phyloP scores from a whole-genome alignment of 805 yeast genomes.

The Teunomyces kruisii region DNA sequence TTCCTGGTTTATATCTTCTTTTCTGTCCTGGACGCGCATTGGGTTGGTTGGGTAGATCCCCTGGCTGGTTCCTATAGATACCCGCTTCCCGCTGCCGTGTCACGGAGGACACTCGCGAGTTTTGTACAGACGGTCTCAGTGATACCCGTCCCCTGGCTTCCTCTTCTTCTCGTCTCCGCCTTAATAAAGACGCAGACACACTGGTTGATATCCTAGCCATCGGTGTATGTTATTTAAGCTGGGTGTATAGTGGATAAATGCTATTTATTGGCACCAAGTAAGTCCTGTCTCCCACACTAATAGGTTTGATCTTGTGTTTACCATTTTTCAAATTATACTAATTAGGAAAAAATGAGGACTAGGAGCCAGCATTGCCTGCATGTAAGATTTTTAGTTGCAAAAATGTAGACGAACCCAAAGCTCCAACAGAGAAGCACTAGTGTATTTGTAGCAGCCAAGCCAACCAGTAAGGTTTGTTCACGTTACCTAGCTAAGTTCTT shows the following conservation, averaged over 20 bases:
- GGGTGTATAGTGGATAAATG: too few species aligned
- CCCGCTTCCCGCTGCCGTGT: slow-evolving; percentile 26
- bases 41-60: slow-evolving; percentile 43
- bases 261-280: too few species aligned
- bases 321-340: neutral
- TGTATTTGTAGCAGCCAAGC: too few species aligned
- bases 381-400: neutral
- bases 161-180: neutral
- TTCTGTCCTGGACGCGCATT: slow-evolving; percentile 16
- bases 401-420: neutral
- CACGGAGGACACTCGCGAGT: slow-evolving; percentile 1
- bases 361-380: slow-evolving; percentile 2
- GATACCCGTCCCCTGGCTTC: slow-evolving; percentile 1
- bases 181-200: neutral
- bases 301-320: neutral
- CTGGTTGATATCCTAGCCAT: slow-evolving; percentile 5
- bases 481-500: too few species aligned
- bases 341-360: neutral
- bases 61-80: slow-evolving; percentile 50
- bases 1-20: slow-evolving; percentile 60
- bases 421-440: too few species aligned
- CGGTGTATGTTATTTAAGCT: neutral
- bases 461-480: too few species aligned
- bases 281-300: neutral
- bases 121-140: slow-evolving; percentile 1